These are phyloP conservation scores for Beverwykella pulmonaria DNA, from an alignment of 495 filamentous ascomycete genomes.

Conservation along the genomic window DNA sequence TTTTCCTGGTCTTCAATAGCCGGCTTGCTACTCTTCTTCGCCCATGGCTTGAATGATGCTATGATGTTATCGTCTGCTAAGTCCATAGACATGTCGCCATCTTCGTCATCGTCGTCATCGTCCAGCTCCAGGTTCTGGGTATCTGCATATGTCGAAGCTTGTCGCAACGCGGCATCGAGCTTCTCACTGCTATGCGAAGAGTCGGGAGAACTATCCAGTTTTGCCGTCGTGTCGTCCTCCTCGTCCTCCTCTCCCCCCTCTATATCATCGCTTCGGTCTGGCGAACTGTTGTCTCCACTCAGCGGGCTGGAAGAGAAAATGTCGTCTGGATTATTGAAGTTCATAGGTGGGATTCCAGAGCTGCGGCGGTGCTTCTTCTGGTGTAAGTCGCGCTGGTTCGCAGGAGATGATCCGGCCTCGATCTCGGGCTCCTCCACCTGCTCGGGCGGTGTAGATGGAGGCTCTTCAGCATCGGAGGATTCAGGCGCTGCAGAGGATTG, in stretches of 20 bases:
- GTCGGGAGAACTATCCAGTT: conserved; percentile 41
- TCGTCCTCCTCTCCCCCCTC: conserved; percentile 29
- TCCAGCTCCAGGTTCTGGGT: conserved; percentile 62
- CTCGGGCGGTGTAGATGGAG: conserved; percentile 67
- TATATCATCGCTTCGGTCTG: conserved; percentile 29
- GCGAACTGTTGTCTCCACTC: conserved; percentile 59
- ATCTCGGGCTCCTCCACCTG: conserved; percentile 59
- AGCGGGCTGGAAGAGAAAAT: conserved; percentile 76
- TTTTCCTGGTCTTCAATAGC: conserved; percentile 61
- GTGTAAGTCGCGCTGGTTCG: conserved; percentile 68
- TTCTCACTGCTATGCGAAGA: conserved; percentile 67
- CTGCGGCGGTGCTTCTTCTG: conserved; percentile 67
- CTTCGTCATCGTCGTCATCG: conserved; percentile 61
- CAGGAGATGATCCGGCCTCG: conserved; percentile 60
- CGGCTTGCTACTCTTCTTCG: conserved; percentile 52
- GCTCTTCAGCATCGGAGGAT: conserved; percentile 59
- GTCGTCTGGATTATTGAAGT: conserved; percentile 64
- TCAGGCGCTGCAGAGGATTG: conserved; percentile 50
- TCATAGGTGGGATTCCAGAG: conserved; percentile 63
- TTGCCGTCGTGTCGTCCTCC: conserved; percentile 38
- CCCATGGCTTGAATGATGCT: conserved; percentile 70
- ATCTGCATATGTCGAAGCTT: conserved; percentile 73
- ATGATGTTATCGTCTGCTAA: conserved; percentile 82
- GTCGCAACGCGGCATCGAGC: conserved; percentile 74
- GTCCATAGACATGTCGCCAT: conserved; percentile 67